Evolutionary conservation across 2,329 filamentous ascomycete species (phyloP).

Genomic region (Aspergillus spinulosporus): DNA sequence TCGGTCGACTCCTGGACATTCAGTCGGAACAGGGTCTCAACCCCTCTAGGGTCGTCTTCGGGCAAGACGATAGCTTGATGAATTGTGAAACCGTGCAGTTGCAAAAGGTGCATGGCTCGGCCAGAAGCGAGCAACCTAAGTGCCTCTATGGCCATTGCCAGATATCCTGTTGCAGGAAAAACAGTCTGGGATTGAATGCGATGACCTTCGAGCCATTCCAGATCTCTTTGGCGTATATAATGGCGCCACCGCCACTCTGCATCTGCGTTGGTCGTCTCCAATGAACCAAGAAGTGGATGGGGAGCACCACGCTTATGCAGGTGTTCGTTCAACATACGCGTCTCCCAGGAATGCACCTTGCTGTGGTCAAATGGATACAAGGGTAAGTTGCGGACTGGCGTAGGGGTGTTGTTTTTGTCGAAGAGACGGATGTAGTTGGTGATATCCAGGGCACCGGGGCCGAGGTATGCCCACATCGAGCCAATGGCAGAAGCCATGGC

Average conservation of each 20-base stretch:
- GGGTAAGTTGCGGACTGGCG: not conserved
- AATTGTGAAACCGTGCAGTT: not conserved
- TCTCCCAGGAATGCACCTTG: not conserved
- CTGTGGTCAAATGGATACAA: slow-evolving; percentile 2
- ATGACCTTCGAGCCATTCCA: slow-evolving; percentile 39
- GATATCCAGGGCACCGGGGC: not conserved
- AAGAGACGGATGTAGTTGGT: not conserved
- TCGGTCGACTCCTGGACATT: no score
- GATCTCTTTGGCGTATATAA: slow-evolving; percentile 30
- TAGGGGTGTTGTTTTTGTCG: not conserved
- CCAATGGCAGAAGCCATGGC: slow-evolving; percentile 30
- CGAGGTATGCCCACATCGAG: not conserved
- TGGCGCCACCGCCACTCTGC: slow-evolving; percentile 28
- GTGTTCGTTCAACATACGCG: not conserved
- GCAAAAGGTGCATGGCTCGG: not conserved
- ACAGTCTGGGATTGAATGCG: slow-evolving; percentile 34
- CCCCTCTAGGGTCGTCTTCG: not conserved
- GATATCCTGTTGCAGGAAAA: slow-evolving; percentile 34
- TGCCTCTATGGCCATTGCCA: slow-evolving; percentile 31
- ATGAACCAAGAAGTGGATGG: not conserved
- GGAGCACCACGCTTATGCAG: not conserved
- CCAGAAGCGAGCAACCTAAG: slow-evolving; percentile 4
- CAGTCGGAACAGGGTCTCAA: no score
- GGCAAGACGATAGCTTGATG: not conserved
- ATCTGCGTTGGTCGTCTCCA: not conserved